Evolutionary conservation across 2,329 filamentous ascomycete species (phyloP).

Genomic region (Myriangium duriaei): DNA sequence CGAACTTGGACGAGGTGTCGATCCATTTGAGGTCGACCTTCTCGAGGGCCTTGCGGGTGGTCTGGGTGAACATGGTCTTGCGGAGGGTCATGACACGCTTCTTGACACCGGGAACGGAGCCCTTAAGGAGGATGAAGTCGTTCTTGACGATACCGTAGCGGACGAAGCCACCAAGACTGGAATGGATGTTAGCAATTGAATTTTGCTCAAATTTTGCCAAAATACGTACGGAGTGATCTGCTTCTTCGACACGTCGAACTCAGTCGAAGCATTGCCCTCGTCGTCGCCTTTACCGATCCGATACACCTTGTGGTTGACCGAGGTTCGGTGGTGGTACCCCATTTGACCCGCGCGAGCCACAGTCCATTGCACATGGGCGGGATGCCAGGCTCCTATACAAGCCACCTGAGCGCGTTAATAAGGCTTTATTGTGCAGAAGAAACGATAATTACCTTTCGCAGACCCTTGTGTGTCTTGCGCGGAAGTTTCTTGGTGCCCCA

Average conservation of each 20-base stretch:
- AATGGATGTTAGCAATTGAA: constrained; percentile 25
- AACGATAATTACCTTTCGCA: too few species aligned
- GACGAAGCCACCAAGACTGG: constrained; percentile 94
- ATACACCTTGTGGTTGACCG: constrained; percentile 99
- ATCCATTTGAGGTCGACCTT: constrained; percentile 99
- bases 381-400: constrained; percentile 99
- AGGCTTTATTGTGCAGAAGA: too few species aligned
- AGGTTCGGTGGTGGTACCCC: constrained; percentile 99
- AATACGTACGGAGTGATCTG: constrained; percentile 91
- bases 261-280: constrained; percentile 85
- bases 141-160: constrained; percentile 99
- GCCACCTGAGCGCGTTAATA: too few species aligned
- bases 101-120: constrained; percentile 93
- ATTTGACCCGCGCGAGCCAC: constrained; percentile 99
- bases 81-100: constrained; percentile 98
- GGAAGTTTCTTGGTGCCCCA: constrained; percentile 99
- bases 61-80: constrained; percentile 98
- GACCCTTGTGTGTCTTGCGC: constrained; percentile 99
- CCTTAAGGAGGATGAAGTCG: constrained; percentile 97
- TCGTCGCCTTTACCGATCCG: constrained; percentile 87
- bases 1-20: constrained; percentile 99
- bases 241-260: constrained; percentile 98
- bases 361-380: constrained; percentile 99
- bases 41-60: constrained; percentile 87
- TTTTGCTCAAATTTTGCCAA: too few species aligned